These are phyloP conservation scores for Serendipita sp. DNA, from an alignment of 768 basidiomycete genomes.

Conservation along the genomic window DNA sequence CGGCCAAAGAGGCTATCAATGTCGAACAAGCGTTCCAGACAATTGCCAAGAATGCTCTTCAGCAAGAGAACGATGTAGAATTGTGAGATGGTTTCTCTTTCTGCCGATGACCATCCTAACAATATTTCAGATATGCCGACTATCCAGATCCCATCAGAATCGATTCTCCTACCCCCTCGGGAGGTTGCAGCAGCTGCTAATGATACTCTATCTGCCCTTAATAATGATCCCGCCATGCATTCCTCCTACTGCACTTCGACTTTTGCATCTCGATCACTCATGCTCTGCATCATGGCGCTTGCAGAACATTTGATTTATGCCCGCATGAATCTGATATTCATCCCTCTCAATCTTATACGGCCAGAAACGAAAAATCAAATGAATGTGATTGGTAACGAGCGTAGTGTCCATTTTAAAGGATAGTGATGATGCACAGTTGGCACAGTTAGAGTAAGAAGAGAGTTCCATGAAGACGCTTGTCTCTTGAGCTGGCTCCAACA, in stretches of 20 bases:
- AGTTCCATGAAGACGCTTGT: slow-evolving; percentile 29
- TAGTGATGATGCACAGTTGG: too few species aligned
- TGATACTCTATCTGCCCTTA: slow-evolving; percentile 8
- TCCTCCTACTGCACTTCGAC: background rate
- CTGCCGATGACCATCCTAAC: background rate
- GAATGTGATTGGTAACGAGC: background rate
- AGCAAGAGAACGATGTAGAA: slow-evolving; percentile 93
- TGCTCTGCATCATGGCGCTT: background rate
- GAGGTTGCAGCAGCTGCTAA: slow-evolving; percentile 83
- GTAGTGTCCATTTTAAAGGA: too few species aligned
- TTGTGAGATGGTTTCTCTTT: slow-evolving; percentile 35
- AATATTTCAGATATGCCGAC: slow-evolving; percentile 65
- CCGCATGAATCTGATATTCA: background rate
- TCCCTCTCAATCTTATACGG: too few species aligned
- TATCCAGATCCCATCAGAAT: slow-evolving; percentile 98
- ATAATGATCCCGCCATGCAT: background rate
- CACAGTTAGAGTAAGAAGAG: slow-evolving; percentile 11
- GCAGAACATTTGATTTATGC: background rate
- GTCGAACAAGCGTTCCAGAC: slow-evolving; percentile 99
- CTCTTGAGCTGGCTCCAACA: slow-evolving; percentile 35
- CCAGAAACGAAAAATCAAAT: background rate
- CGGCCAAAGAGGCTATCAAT: slow-evolving; percentile 99
- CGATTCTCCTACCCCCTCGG: slow-evolving; percentile 82
- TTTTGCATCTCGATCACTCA: background rate
- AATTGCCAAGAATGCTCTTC: slow-evolving; percentile 97